phyloP scores from a whole-genome alignment of 768 basidiomycete species.

The Pleurotus pulmonarius region DNA sequence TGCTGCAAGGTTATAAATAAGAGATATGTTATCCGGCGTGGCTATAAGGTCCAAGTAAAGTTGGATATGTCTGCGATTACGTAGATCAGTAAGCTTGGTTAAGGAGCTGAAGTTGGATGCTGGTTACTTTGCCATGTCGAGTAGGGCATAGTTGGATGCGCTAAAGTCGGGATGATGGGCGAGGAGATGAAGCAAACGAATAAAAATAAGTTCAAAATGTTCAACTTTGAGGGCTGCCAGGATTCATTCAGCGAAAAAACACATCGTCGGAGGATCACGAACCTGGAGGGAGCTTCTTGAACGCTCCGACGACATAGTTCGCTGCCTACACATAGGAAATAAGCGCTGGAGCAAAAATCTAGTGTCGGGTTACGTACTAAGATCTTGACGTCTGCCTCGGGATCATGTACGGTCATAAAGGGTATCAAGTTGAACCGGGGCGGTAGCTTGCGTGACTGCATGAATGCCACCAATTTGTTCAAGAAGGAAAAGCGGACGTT shows the following conservation, averaged over 20 bases:
- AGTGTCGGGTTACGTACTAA: slow-evolving; percentile 40
- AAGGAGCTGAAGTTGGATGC: background rate
- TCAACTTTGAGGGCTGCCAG: slow-evolving; percentile 46
- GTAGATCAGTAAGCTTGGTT: slow-evolving; percentile 5
- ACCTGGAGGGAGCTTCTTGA: slow-evolving; percentile 46
- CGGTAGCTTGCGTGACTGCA: slow-evolving; percentile 63
- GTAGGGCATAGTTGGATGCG: slow-evolving; percentile 59
- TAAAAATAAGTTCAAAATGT: slow-evolving; percentile 78
- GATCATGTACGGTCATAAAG: slow-evolving; percentile 89
- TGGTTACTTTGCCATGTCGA: slow-evolving; percentile 78
- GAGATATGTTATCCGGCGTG: slow-evolving; percentile 75
- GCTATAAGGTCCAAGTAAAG: slow-evolving; percentile 82
- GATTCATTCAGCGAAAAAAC: background rate
- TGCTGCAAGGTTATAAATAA: slow-evolving; percentile 78
- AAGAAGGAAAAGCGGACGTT: slow-evolving; percentile 81
- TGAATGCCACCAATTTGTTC: slow-evolving; percentile 62
- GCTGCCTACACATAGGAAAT: slow-evolving; percentile 38
- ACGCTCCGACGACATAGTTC: slow-evolving; percentile 49
- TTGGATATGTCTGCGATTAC: slow-evolving; percentile 67
- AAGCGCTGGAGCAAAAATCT: background rate
- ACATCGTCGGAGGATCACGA: background rate
- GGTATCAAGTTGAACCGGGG: slow-evolving; percentile 79
- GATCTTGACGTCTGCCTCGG: slow-evolving; percentile 73
- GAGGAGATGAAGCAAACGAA: slow-evolving; percentile 81
- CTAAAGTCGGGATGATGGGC: slow-evolving; percentile 95